Conservation (phyloP, 1,284 basidiomycete species). For the Tylopilus sp. region DNA sequence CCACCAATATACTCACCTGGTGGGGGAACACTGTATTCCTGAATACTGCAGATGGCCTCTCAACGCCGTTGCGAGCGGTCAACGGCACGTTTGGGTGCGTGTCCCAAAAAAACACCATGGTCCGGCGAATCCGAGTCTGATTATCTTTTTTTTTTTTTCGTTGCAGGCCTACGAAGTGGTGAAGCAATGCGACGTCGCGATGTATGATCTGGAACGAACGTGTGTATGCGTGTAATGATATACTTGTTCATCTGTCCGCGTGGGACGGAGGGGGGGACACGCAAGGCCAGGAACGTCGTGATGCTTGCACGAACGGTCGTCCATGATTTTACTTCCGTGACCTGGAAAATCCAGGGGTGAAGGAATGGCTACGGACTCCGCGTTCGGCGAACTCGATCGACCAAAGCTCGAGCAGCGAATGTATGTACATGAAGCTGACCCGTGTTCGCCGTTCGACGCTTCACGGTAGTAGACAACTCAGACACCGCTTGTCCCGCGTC, state of each 20-base stretch:
- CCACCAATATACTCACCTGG: conserved; percentile 41
- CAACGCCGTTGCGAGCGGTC: conserved; percentile 28
- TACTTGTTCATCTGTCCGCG: neutral
- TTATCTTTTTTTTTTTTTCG: neutral
- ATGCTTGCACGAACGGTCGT: neutral
- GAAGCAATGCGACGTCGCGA: neutral
- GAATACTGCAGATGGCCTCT: conserved; percentile 40
- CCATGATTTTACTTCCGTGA: too few relatives aligned
- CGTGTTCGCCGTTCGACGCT: too few relatives aligned
- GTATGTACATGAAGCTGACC: too few relatives aligned
- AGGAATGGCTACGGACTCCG: too few relatives aligned
- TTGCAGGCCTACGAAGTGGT: conserved; percentile 20
- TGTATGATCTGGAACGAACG: neutral
- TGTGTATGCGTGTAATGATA: neutral
- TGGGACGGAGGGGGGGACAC: neutral
- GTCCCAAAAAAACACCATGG: neutral
- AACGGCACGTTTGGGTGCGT: conserved; percentile 28
- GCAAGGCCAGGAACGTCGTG: neutral
- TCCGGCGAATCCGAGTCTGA: neutral
- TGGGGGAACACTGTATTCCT: conserved; percentile 52
- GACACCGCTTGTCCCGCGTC: too few relatives aligned
- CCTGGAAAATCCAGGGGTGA: too few relatives aligned
- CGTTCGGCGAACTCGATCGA: too few relatives aligned
- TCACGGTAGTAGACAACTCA: too few relatives aligned
- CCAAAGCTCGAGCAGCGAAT: too few relatives aligned